Percentiles rank a stretch among this genome's conserved stretches.
Evolutionary conservation across 345 rosid genomes (phyloP).

Genomic region (Populus deltoides): DNA sequence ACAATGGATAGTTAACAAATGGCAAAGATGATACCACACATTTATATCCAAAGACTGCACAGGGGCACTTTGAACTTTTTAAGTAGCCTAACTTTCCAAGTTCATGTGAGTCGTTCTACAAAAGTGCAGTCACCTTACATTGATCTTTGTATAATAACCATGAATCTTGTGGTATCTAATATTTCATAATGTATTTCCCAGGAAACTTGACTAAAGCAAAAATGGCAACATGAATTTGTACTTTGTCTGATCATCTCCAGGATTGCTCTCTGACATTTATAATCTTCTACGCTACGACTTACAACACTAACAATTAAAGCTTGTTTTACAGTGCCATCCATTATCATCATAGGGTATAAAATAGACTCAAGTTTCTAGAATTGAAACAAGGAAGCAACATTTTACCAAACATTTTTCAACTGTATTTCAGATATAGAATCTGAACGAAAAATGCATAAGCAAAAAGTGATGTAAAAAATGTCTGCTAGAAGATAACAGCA

Average conservation of each 20-base stretch:
- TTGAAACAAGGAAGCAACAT: no score
- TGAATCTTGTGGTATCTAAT: not conserved
- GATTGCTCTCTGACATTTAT: not conserved
- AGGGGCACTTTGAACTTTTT: not conserved
- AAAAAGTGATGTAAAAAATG: not conserved
- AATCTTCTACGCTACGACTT: no score
- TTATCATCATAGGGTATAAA: no score
- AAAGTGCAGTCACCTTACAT: not conserved
- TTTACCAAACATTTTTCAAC: no score
- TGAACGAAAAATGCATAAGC: not conserved
- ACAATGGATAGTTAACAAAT: not conserved
- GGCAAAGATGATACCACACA: not conserved
- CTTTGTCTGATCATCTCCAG: not conserved
- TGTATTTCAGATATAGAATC: not conserved
- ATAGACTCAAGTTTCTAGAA: no score
- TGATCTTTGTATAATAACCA: not conserved
- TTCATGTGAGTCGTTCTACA: not conserved
- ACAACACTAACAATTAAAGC: no score
- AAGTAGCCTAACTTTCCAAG: not conserved
- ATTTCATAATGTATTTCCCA: not conserved
- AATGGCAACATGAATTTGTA: not conserved
- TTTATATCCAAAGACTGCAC: not conserved
- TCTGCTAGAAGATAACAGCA: not conserved
- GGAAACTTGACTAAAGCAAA: not conserved
- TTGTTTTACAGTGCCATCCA: no score